These are phyloP conservation scores for Kwoniella bestiolae DNA, from an alignment of 768 basidiomycete genomes.

Conservation along the genomic window DNA sequence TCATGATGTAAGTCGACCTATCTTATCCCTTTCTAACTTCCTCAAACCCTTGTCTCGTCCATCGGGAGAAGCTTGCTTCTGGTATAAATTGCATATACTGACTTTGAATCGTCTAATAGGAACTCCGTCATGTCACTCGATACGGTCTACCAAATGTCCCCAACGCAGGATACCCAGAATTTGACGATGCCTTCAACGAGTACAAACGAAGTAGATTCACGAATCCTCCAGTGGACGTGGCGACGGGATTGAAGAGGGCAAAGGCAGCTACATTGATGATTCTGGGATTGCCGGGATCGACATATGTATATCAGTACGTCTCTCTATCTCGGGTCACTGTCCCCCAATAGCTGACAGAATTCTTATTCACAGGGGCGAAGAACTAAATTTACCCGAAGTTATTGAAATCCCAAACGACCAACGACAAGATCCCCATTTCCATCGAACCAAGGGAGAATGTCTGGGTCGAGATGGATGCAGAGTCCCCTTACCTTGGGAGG, in stretches of 20 bases:
- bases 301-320: constrained; percentile 50
- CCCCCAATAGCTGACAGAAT: background rate
- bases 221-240: constrained; percentile 29
- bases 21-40: background rate
- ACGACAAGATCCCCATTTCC: constrained; percentile 49
- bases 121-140: constrained; percentile 45
- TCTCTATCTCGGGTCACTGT: background rate
- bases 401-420: constrained; percentile 35
- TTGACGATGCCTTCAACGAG: constrained; percentile 16
- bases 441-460: constrained; percentile 37
- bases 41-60: no score
- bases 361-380: constrained; percentile 36
- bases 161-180: constrained; percentile 11
- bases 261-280: constrained; percentile 46
- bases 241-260: constrained; percentile 35
- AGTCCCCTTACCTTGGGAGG: constrained; percentile 45
- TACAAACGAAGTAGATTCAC: constrained; percentile 12
- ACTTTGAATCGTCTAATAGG: constrained; percentile 10
- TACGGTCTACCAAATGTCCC: constrained; percentile 38
- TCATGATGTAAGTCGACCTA: constrained; percentile 14
- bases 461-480: constrained; percentile 50
- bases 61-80: no score
- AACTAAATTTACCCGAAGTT: constrained; percentile 48
- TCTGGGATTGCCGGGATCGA: constrained; percentile 45
- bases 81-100: background rate